Base-by-base conservation (phyloP, 768 basidiomycete genomes). In the Crucibulum laeve region DNA sequence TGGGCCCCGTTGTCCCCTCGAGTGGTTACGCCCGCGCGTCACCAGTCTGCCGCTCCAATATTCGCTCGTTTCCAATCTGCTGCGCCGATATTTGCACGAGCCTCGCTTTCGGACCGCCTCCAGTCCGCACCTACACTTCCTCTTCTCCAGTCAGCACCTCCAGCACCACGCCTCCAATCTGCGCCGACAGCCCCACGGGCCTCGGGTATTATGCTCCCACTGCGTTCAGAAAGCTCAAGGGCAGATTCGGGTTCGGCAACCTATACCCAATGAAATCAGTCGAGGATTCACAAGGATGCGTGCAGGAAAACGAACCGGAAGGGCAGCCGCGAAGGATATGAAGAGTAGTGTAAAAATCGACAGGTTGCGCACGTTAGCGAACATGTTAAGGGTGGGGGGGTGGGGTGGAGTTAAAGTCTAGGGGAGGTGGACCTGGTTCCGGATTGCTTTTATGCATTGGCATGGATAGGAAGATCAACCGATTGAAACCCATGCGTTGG, bases 401-500 rank as follows among this genome's bases (percentile, higher is more conserved):
- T n/a, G n/a, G 43, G 45, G 50, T 51, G 55, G 52, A 49, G 52
- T 52, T 56, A 55, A 42, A 53, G 50, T 48, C 49, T 50, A 46
- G 47, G 52, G 40, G n/a, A n/a, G n/a, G n/a, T n/a, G n/a, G n/a
- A 18, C 33, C 24, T 43, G 53, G 50, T 43, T 23, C 46, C 44
- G 45, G 52, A 55, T 50, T 53, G 50, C 61, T 61, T 64, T 65
- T 69, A 67, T 67, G 64, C 53, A 39, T n/a, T 17, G 5, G n/a
- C 45, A 46, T 56, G 48, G 47, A 52, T 58, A 55, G 58, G 59
- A 54, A 68, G 60, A 60, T 64, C 57, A 57, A 52, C 57, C 59
- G 58, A 63, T 50, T 60, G 52, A 45, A 40, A 56, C 55, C 59
- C 56, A 59, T 54, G 54, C 51, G 48, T 54, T 54, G 49, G 56